Conservation (phyloP, 2,329 filamentous ascomycete genomes). For the Diplodia mutila region DNA sequence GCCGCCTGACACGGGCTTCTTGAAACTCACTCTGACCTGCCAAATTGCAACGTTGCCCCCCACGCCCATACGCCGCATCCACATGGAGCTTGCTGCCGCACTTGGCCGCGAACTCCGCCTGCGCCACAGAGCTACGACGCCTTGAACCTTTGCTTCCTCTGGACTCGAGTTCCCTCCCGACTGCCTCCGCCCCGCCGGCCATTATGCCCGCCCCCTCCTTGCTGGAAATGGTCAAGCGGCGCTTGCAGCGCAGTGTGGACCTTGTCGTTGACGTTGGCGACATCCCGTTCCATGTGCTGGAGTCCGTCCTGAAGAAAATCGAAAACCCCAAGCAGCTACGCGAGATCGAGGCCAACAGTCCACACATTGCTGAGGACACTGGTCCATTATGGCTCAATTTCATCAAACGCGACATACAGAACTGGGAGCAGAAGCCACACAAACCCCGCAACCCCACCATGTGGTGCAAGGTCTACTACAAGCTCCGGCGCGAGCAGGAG, state of each 20-base stretch:
- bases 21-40: background rate
- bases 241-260: constrained; percentile 47
- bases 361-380: constrained; percentile 72
- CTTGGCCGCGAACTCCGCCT: constrained; percentile 17
- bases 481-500: constrained; percentile 47
- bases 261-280: constrained; percentile 70
- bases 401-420: constrained; percentile 76
- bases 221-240: constrained; percentile 44
- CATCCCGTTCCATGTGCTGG: constrained; percentile 68
- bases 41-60: background rate
- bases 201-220: constrained; percentile 44
- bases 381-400: constrained; percentile 77
- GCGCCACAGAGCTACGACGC: background rate
- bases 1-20: background rate
- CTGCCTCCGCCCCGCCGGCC: background rate
- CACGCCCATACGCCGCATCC: constrained; percentile 1
- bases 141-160: background rate
- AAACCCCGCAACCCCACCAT: constrained; percentile 67
- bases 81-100: constrained; percentile 14
- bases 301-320: constrained; percentile 71
- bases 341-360: constrained; percentile 72
- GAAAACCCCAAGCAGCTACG: constrained; percentile 73
- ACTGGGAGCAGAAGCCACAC: constrained; percentile 66
- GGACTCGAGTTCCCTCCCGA: too few species aligned
- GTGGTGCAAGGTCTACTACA: constrained; percentile 77